Evolutionary conservation across 2,329 filamentous ascomycete species (phyloP), one percentile per base, ranked within the genome.

Genomic region (Septoria linicola): DNA sequence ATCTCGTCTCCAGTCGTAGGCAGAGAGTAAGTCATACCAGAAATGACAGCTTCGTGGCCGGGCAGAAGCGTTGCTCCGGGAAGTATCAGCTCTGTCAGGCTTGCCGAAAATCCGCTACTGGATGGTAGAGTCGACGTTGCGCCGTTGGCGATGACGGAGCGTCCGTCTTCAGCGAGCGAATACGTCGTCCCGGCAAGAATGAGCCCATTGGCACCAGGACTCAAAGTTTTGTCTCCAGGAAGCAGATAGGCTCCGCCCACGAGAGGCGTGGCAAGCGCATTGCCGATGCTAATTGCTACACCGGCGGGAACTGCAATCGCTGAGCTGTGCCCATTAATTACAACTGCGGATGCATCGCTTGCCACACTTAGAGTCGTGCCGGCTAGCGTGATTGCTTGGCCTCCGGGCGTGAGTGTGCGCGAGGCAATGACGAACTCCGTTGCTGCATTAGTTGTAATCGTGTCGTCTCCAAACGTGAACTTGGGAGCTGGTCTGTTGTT

Each of bases 391-490:
- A 49, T 36, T 16, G 45, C 45, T 11, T 40, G 23, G 11, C 45
- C 45, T 3, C 37, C 45, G 3, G 45, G 45, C 3, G 25, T 52
- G 7, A 59, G 44, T 1, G 56, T 59, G n/a, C 54, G 50, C 4
- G 23, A 31, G 8, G 31, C 51, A 7, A 59, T 32, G 10, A 57
- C 19, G 11, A 42, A 59, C 16, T 50, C 39, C 4, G 50, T 49
- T 17, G 41, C 46, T 10, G 42, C 10, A 37, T 51, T 43, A 3
- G 54, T 46, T 5, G 42, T 62, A 65, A 58, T 17, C 0, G 44
- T 52, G 8, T 35, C 37, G 14, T 32, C 42, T 8, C 37, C 53
- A 30, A 55, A 35, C 7, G 53, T 55, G 42, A 46, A 49, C 13
- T 41, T 34, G 14, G 42, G 34, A 2, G 49, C 35, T 23, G 49